Evolutionary conservation across 495 filamentous ascomycete species (phyloP), one percentile per base, ranked within the genome.

Genomic region (Trichocladium uniseriatum): DNA sequence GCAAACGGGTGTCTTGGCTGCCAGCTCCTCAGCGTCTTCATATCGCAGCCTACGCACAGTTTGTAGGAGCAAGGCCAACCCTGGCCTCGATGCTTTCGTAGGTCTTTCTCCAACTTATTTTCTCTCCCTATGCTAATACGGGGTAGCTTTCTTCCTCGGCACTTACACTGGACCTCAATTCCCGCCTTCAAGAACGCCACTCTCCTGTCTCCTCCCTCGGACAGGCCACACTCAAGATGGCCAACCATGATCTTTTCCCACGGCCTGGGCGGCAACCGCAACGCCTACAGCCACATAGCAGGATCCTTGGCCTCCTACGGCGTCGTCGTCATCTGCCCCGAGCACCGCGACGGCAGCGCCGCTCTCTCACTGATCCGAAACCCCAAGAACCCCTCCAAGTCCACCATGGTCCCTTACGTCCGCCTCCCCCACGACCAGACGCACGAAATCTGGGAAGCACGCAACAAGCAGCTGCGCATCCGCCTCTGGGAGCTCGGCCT

Each of bases 161-260:
- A 84, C 18, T 69, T 89, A 5, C 75, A 82, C 62, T 84, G 81
- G 61, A 80, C 82, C 41, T 73, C 79, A 1, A 80, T 73, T 61
- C 60, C 70, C 49, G 65, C 69, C 53, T 44, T 69, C 57, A 63
- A 77, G 62, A 66, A 71, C 54, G 65, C 72, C 48, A 48, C 59
- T 1, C 43, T n/a, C n/a, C n/a, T 63, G 2, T 14, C 38, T n/a
- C 63, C 64, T 20, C 58, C 60, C 6, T 20, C 54, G 16, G 55
- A 65, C 21, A 58, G 53, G 38, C 49, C 64, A 5, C 51, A 66
- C 42, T 55, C 62, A 18, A 67, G 77, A 69, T 87, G 86, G 80
- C 86, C 86, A 1, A 84, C 86, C 0, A 77, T 84, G 68, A 70
- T 91, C 28, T 89, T 91, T 65, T 88, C 84, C 9, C 86, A 91